Conservation (phyloP, 1,284 basidiomycete species). For the Ustilago bromivora region DNA sequence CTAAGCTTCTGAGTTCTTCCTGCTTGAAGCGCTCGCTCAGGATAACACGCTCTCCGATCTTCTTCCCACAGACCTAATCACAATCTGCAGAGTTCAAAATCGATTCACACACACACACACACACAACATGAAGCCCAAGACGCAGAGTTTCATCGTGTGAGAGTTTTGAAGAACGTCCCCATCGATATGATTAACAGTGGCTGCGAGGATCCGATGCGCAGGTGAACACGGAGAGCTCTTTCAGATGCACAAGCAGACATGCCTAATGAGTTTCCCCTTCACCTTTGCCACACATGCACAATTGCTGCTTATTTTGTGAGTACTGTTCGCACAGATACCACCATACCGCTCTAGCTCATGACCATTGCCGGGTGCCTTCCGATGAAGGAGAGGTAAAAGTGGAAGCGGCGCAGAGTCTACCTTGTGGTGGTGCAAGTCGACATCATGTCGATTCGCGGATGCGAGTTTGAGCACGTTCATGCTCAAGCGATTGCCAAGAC, state of each 20-base stretch:
- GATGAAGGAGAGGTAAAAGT: too few relatives aligned
- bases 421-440: background rate
- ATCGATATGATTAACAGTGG: background rate
- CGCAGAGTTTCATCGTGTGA: too few relatives aligned
- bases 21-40: background rate
- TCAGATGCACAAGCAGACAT: too few relatives aligned
- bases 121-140: too few relatives aligned
- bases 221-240: background rate
- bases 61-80: background rate
- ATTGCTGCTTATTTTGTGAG: background rate
- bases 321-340: too few relatives aligned
- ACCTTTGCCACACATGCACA: background rate
- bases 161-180: background rate
- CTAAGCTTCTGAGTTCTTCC: background rate
- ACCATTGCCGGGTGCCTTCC: too few relatives aligned
- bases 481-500: constrained; percentile 17
- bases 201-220: background rate
- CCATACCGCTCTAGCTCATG: too few relatives aligned
- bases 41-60: background rate
- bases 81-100: too few relatives aligned
- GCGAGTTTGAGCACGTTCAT: constrained; percentile 3
- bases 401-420: too few relatives aligned
- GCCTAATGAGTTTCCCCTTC: too few relatives aligned
- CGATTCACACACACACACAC: too few relatives aligned
- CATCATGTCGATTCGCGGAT: background rate